phyloP scores from a whole-genome alignment of 2,329 filamentous ascomycete genomes.

The Aspergillus fructus region DNA sequence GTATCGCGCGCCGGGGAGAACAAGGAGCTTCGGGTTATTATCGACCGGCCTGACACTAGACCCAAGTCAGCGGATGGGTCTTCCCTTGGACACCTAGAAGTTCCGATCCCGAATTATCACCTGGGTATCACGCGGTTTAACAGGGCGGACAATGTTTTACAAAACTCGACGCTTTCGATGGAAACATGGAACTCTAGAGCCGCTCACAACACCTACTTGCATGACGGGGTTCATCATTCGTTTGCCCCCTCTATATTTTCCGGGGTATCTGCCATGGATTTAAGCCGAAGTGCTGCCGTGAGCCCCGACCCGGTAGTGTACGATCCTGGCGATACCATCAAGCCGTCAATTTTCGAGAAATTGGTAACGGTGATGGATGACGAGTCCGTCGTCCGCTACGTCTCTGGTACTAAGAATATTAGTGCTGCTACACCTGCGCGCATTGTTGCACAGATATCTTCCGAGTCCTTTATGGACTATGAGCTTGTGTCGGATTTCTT shows the following conservation, averaged over 20 bases:
- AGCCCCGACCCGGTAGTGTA: slow-evolving; percentile 43
- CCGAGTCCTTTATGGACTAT: slow-evolving; percentile 92
- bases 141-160: slow-evolving; percentile 71
- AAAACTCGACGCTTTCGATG: slow-evolving; percentile 72
- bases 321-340: slow-evolving; percentile 62
- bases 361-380: slow-evolving; percentile 83
- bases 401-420: slow-evolving; percentile 68
- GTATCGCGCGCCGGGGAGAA: slow-evolving; percentile 45
- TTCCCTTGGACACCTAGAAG: slow-evolving; percentile 62
- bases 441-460: slow-evolving; percentile 94
- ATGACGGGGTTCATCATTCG: slow-evolving; percentile 31
- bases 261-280: slow-evolving; percentile 31
- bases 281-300: slow-evolving; percentile 30
- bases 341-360: slow-evolving; percentile 69
- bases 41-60: slow-evolving; percentile 67
- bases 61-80: slow-evolving; percentile 64
- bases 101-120: slow-evolving; percentile 80
- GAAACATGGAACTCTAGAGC: slow-evolving; percentile 27
- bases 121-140: slow-evolving; percentile 82
- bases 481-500: slow-evolving; percentile 98
- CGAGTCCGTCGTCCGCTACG: slow-evolving; percentile 77
- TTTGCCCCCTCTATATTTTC: slow-evolving; percentile 40
- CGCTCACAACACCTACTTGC: slow-evolving; percentile 24
- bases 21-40: slow-evolving; percentile 76
- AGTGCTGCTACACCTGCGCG: slow-evolving; percentile 86